Conservation (phyloP, 1,139 yeast species). For the Saccharomyces hybrid region DNA sequence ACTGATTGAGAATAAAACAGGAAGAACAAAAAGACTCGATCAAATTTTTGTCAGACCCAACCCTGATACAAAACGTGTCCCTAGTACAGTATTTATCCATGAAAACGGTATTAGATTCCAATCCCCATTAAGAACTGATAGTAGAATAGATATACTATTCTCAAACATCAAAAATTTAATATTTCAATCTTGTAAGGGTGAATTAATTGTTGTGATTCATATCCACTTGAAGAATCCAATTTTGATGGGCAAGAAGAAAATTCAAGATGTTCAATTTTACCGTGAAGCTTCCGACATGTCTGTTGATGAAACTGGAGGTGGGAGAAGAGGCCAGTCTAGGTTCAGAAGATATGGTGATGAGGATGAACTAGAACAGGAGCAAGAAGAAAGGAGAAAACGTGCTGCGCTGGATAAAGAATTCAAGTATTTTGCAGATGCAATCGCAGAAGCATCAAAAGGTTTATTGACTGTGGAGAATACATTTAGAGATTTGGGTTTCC, state of each 20-base stretch:
- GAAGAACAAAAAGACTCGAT: slow-evolving; percentile 79
- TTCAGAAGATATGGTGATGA: slow-evolving; percentile 94
- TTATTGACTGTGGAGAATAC: slow-evolving; percentile 86
- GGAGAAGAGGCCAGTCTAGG: slow-evolving; percentile 49
- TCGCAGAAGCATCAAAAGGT: slow-evolving; percentile 80
- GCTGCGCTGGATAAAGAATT: slow-evolving; percentile 89
- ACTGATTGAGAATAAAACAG: slow-evolving; percentile 69
- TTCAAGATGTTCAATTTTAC: slow-evolving; percentile 91
- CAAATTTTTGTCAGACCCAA: slow-evolving; percentile 90
- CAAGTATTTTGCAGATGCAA: slow-evolving; percentile 79
- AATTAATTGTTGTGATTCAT: slow-evolving; percentile 85
- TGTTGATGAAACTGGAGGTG: slow-evolving; percentile 94
- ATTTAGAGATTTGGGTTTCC: slow-evolving; percentile 92
- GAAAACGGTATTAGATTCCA: slow-evolving; percentile 95
- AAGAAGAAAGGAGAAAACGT: slow-evolving; percentile 92
- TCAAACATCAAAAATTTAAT: slow-evolving; percentile 88
- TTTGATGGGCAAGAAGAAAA: slow-evolving; percentile 92
- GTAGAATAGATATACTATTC: slow-evolving; percentile 79
- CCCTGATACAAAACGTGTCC: slow-evolving; percentile 90
- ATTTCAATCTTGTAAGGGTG: slow-evolving; percentile 95
- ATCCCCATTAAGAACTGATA: slow-evolving; percentile 73
- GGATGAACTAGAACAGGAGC: slow-evolving; percentile 97
- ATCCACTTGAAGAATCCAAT: slow-evolving; percentile 89
- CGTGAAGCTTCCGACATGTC: slow-evolving; percentile 96
- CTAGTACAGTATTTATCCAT: slow-evolving; percentile 87